Evolutionary conservation across 768 basidiomycete species (phyloP).

Genomic region (Clathrus columnatus): DNA sequence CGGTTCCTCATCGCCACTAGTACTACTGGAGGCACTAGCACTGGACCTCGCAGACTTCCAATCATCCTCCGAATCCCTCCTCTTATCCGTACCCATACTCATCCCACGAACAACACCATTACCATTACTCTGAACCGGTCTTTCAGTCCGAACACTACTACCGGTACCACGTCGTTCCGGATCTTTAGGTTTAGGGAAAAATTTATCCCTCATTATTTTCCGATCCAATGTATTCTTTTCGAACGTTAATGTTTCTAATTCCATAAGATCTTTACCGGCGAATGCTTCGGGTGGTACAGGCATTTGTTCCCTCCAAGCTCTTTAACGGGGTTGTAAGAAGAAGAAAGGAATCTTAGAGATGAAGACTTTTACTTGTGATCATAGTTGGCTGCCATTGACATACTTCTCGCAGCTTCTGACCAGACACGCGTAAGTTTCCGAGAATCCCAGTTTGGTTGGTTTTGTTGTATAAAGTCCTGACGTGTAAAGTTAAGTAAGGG

Average conservation of each 20-base stretch:
- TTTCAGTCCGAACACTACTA: too few relatives aligned
- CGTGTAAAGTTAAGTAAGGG: not conserved
- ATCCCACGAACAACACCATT: too few relatives aligned
- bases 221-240: not conserved
- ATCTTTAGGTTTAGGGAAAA: not conserved
- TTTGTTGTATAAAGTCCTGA: constrained; percentile 1
- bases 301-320: constrained; percentile 6
- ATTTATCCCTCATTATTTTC: constrained; percentile 1
- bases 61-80: too few relatives aligned
- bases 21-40: too few relatives aligned
- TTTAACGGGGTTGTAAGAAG: not conserved
- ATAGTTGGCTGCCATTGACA: constrained; percentile 12
- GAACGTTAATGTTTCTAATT: constrained; percentile 8
- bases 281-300: constrained; percentile 9
- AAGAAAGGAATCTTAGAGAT: not conserved
- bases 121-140: too few relatives aligned
- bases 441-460: not conserved
- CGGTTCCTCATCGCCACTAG: too few relatives aligned
- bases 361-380: constrained; percentile 1
- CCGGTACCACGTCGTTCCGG: not conserved
- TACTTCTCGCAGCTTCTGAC: constrained; percentile 8
- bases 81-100: too few relatives aligned
- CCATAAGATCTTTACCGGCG: constrained; percentile 7
- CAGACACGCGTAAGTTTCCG: constrained; percentile 6
- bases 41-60: too few relatives aligned